These are phyloP conservation scores for Coniochaeta sp. DNA, from an alignment of 2,329 filamentous ascomycete species.

Conservation along the genomic window DNA sequence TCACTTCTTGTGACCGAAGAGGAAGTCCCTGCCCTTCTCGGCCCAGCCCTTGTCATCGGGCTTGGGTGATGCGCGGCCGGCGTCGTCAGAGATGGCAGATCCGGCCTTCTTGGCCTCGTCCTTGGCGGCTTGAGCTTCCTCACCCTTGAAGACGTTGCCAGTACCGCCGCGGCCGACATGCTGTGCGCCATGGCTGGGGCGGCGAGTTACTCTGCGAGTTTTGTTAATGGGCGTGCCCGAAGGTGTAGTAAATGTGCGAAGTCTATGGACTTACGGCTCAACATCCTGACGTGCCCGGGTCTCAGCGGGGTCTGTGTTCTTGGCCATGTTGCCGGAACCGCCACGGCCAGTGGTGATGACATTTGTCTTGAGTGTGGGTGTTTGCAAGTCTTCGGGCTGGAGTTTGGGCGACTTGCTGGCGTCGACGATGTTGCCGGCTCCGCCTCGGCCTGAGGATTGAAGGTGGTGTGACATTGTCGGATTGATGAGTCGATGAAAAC, in stretches of 20 bases:
- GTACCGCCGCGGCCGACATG: conserved; percentile 70
- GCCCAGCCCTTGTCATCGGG: conserved; percentile 8
- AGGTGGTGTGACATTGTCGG: conserved; percentile 27
- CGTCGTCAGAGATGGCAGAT: conserved; percentile 9
- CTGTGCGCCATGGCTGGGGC: conserved; percentile 48
- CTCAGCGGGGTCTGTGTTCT: conserved; percentile 61
- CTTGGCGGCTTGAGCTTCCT: conserved; percentile 27
- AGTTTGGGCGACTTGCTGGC: conserved; percentile 37
- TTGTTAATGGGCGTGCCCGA: conserved; percentile 6
- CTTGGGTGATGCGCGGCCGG: conserved; percentile 10
- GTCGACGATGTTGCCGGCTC: conserved; percentile 67
- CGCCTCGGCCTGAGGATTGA: conserved; percentile 67
- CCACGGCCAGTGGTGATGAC: conserved; percentile 86
- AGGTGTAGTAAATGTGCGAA: conserved; percentile 6
- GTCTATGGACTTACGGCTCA: conserved; percentile 45
- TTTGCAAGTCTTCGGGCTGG: conserved; percentile 61
- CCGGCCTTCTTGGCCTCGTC: conserved; percentile 15
- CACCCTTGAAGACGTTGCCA: conserved; percentile 57
- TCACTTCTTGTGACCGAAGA: conserved; percentile 16
- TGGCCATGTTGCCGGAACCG: conserved; percentile 80
- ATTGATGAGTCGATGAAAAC: not conserved
- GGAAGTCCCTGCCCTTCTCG: conserved; percentile 16
- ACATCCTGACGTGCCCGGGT: conserved; percentile 82
- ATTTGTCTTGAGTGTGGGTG: conserved; percentile 75
- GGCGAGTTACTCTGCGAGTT: conserved; percentile 41